A percentile compares a stretch with the other conserved stretches of the same genome.
These are phyloP conservation scores for Thymus quinquecostatus DNA, from an alignment of 257 asterid genomes.

Conservation along the genomic window DNA sequence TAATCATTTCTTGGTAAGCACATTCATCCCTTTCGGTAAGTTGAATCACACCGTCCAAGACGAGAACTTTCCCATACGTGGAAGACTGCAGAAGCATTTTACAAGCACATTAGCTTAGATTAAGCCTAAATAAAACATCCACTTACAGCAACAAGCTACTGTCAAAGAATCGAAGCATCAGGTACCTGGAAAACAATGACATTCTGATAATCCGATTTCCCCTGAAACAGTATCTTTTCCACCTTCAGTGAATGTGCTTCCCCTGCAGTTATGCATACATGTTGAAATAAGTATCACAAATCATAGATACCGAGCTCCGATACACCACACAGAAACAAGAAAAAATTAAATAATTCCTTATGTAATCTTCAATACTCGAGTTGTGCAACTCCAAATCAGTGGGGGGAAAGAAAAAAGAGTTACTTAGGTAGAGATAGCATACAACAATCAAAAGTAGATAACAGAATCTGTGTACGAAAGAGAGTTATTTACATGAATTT, in stretches of 20 bases:
- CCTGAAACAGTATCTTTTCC: conserved; percentile 78
- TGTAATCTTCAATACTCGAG: conserved; percentile 1
- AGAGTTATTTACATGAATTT: conserved; percentile 5
- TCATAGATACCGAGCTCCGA: conserved; percentile 1
- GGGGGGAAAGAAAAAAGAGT: not conserved
- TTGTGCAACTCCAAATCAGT: no score
- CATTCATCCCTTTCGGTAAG: conserved; percentile 99
- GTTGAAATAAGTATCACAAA: conserved; percentile 2
- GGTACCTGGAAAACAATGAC: conserved; percentile 91
- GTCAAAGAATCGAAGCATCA: conserved; percentile 14
- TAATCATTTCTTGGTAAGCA: conserved; percentile 98
- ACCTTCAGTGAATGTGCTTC: conserved; percentile 98
- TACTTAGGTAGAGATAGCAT: conserved; percentile 5
- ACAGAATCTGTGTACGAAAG: conserved; percentile 2
- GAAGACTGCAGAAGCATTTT: conserved; percentile 62
- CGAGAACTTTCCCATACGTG: conserved; percentile 94
- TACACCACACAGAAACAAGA: not conserved
- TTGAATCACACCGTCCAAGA: conserved; percentile 96
- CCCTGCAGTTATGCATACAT: conserved; percentile 57
- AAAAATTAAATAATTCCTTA: not conserved
- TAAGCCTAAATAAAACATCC: not conserved
- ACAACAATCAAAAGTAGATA: not conserved
- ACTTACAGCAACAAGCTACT: not conserved
- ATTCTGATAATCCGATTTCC: conserved; percentile 91
- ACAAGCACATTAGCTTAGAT: conserved; percentile 29